A percentile compares a stretch with the other conserved stretches of the same genome.
These are phyloP conservation scores for Suhomyces xylopsoci DNA, from an alignment of 805 yeast genomes.

Conservation along the genomic window DNA sequence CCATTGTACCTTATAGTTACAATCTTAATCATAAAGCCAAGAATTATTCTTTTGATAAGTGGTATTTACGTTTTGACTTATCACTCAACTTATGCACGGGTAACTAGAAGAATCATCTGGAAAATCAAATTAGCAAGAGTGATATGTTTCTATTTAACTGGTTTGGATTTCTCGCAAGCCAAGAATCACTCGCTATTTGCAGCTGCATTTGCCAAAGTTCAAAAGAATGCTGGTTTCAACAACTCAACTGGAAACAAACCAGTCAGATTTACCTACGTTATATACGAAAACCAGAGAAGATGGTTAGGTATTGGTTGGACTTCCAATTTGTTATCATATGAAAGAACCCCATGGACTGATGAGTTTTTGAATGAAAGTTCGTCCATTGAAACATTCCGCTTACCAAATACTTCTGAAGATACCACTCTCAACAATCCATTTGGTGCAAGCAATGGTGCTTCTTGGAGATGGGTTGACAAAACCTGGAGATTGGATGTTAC, in stretches of 20 bases:
- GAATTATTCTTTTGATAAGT: constrained; percentile 54
- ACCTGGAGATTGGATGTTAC: constrained; percentile 89
- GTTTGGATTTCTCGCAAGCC: constrained; percentile 65
- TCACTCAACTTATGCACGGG: constrained; percentile 82
- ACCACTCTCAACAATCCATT: constrained; percentile 25
- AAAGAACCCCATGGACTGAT: constrained; percentile 96
- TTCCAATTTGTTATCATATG: constrained; percentile 82
- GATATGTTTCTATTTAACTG: constrained; percentile 78
- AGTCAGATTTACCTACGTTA: constrained; percentile 84
- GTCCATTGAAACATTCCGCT: constrained; percentile 69
- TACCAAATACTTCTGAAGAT: constrained; percentile 64
- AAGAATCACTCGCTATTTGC: constrained; percentile 48
- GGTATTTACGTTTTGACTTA: constrained; percentile 71
- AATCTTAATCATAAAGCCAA: constrained; percentile 67
- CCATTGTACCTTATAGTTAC: constrained; percentile 78
- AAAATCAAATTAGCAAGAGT: constrained; percentile 68
- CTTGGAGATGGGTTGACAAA: constrained; percentile 94
- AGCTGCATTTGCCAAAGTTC: constrained; percentile 54
- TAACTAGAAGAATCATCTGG: constrained; percentile 84
- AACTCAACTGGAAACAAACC: constrained; percentile 36
- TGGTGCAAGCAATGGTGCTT: constrained; percentile 51
- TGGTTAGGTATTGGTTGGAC: constrained; percentile 99
- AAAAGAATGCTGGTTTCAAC: constrained; percentile 28
- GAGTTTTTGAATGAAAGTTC: constrained; percentile 86
- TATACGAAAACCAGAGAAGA: constrained; percentile 91